These are phyloP conservation scores for Dendrostoma leiphaemia DNA, from an alignment of 2,329 filamentous ascomycete species.

Conservation along the genomic window DNA sequence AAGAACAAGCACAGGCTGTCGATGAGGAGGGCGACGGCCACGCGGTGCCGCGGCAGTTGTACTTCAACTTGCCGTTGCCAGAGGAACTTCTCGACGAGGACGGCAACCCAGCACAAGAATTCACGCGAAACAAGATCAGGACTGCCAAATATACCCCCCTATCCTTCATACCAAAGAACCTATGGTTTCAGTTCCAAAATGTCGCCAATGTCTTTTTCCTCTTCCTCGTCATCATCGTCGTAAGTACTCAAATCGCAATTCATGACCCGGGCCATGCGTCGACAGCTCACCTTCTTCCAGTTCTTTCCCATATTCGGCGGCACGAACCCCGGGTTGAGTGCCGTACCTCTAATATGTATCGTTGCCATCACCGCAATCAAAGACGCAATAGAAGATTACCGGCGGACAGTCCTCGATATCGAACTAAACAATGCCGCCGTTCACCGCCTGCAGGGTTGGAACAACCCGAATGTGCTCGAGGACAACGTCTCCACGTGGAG, in stretches of 20 bases:
- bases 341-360: conserved; percentile 92
- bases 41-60: conserved; percentile 57
- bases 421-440: conserved; percentile 96
- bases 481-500: conserved; percentile 87
- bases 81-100: conserved; percentile 74
- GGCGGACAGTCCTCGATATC: conserved; percentile 85
- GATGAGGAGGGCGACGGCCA: conserved; percentile 32
- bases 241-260: conserved; percentile 48
- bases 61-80: conserved; percentile 84
- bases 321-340: conserved; percentile 82
- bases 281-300: conserved; percentile 47
- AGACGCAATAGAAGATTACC: conserved; percentile 93
- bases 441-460: conserved; percentile 82
- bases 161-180: conserved; percentile 92
- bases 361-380: conserved; percentile 85
- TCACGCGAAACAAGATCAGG: conserved; percentile 91
- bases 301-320: conserved; percentile 96
- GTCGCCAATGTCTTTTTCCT: conserved; percentile 98
- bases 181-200: conserved; percentile 98
- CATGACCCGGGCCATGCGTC: background rate
- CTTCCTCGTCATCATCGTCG: conserved; percentile 89
- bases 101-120: conserved; percentile 68
- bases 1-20: conserved; percentile 33
- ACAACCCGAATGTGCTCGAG: conserved; percentile 89
- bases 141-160: conserved; percentile 97